Evolutionary conservation across 2,329 filamentous ascomycete genomes (phyloP), one percentile per base, ranked within the genome.

Genomic region (Aspergillus proliferans): DNA sequence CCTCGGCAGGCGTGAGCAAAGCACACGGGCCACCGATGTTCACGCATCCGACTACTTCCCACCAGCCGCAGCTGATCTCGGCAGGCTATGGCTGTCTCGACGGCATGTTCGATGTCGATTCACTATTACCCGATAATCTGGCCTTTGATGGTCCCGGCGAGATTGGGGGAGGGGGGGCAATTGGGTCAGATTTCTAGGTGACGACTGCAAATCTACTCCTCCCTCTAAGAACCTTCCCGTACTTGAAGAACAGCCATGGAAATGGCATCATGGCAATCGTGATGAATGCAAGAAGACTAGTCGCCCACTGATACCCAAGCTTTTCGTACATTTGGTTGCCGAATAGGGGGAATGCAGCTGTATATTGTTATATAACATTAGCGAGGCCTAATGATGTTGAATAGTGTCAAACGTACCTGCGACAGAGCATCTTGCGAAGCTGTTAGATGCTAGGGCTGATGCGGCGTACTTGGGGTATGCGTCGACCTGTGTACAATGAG

Each of bases 51-150:
- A 44, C 6, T 44, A 14, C 19, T 33, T 47, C n/a, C 26, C 33
- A 40, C 36, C 43, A 34, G 26, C 34, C 8, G 6, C 9, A 9
- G 12, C 46, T 2, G 49, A 52, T 26, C 9, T 46, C 43, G 43
- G 51, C 51, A 10, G 49, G 48, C 4, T 28, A 28, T 4, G 9
- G 26, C 2, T 53, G 53, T 26, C 50, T 54, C 5, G 52, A 54
- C 40, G 54, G 49, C 33, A 46, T 48, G 1, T 47, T 54, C 24
- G 52, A 56, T 47, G 15, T 50, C 6, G 54, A 54, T 10, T 19
- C 54, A 3, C 33, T 49, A 2, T 39, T 52, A 10, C 50, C 47
- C 34, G 46, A 49, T 28, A 38, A 39, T 34, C 19, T 52, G 14
- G 15, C 44, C 24, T 33, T 43, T 22, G 48, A 47, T 33, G 38